These are phyloP conservation scores for Endoconidiophora polonica DNA, from an alignment of 2,329 filamentous ascomycete genomes.

Conservation along the genomic window DNA sequence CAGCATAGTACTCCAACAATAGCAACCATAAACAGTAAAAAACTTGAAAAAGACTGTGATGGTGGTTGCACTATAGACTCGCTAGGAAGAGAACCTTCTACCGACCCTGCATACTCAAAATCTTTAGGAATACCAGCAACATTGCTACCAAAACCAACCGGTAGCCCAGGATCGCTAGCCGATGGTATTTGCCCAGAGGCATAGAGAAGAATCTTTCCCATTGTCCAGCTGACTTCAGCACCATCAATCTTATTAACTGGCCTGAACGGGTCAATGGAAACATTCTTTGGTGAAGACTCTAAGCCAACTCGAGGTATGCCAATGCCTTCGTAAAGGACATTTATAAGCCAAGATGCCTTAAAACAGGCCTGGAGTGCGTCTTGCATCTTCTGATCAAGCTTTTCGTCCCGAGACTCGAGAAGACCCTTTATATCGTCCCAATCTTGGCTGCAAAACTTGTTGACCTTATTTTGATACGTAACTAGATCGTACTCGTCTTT, in stretches of 20 bases:
- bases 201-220: constrained; percentile 92
- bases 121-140: constrained; percentile 47
- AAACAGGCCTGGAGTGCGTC: constrained; percentile 83
- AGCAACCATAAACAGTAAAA: constrained; percentile 64
- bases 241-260: constrained; percentile 84
- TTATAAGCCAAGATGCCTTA: constrained; percentile 96
- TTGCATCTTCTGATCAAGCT: constrained; percentile 59
- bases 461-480: constrained; percentile 72
- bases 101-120: constrained; percentile 63
- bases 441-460: constrained; percentile 67
- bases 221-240: constrained; percentile 89
- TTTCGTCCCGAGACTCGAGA: constrained; percentile 50
- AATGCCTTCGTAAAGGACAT: constrained; percentile 87
- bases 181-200: constrained; percentile 75
- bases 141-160: constrained; percentile 90
- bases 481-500: constrained; percentile 47
- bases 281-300: constrained; percentile 48
- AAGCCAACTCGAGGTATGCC: constrained; percentile 75
- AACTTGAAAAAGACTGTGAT: constrained; percentile 54
- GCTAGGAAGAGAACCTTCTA: neutral
- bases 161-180: constrained; percentile 33
- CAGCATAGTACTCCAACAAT: constrained; percentile 53
- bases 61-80: constrained; percentile 44
- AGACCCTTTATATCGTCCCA: constrained; percentile 62
- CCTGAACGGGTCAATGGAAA: constrained; percentile 66